These are phyloP conservation scores for Monosporascus cannonballus DNA, from an alignment of 2,329 filamentous ascomycete species.

Conservation along the genomic window DNA sequence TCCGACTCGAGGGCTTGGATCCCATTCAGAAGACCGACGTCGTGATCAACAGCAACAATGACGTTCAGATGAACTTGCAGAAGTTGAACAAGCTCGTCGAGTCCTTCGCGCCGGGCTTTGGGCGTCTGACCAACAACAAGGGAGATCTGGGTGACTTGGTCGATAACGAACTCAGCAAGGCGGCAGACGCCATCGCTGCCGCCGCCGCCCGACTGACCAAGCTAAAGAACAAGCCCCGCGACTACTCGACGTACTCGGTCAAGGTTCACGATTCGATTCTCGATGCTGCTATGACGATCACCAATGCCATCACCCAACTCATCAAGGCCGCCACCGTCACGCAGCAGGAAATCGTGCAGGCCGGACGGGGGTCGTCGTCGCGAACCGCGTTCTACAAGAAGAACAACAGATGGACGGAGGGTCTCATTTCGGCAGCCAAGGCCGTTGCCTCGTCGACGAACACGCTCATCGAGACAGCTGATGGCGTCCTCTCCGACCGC, in stretches of 20 bases:
- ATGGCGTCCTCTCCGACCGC: conserved; percentile 85
- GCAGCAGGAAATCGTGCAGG: conserved; percentile 93
- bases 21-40: conserved; percentile 91
- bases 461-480: conserved; percentile 93
- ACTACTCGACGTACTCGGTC: conserved; percentile 94
- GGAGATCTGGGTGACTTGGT: conserved; percentile 92
- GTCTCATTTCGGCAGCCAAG: conserved; percentile 93
- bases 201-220: conserved; percentile 85
- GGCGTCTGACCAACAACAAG: conserved; percentile 68
- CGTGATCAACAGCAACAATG: conserved; percentile 94
- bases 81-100: conserved; percentile 91
- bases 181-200: conserved; percentile 90
- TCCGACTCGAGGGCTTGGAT: conserved; percentile 86
- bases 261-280: conserved; percentile 94
- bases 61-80: conserved; percentile 91
- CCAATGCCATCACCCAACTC: conserved; percentile 84
- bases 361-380: conserved; percentile 81
- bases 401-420: conserved; percentile 99
- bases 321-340: conserved; percentile 92
- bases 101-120: conserved; percentile 80
- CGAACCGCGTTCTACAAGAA: conserved; percentile 98
- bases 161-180: conserved; percentile 85
- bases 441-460: conserved; percentile 92
- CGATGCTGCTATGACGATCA: conserved; percentile 87
- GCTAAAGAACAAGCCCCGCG: conserved; percentile 92